Percentiles rank a stretch among this genome's conserved stretches.
These are phyloP conservation scores for Sphenostylis stenocarpa DNA, from an alignment of 306 rosid genomes.

Conservation along the genomic window DNA sequence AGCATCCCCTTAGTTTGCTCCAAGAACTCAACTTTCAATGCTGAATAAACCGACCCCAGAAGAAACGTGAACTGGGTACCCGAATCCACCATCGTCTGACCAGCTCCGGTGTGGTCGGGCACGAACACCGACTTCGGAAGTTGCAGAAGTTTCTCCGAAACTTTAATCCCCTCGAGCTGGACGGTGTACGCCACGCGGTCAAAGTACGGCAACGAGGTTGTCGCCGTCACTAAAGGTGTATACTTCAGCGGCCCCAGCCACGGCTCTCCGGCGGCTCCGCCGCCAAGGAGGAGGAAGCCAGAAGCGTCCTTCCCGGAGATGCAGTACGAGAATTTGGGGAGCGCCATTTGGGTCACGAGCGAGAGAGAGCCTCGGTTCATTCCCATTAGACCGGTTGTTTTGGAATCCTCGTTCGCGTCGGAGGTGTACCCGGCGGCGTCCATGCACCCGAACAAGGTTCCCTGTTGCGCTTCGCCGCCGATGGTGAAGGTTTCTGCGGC, in stretches of 20 bases:
- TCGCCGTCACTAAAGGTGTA: constrained; percentile 62
- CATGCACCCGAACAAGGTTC: constrained; percentile 70
- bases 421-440: constrained; percentile 73
- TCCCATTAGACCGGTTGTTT: constrained; percentile 73
- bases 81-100: constrained; percentile 88
- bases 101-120: constrained; percentile 91
- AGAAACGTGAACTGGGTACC: constrained; percentile 88
- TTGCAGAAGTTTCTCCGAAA: constrained; percentile 42
- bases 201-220: constrained; percentile 68
- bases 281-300: constrained; percentile 67
- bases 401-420: constrained; percentile 63
- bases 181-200: constrained; percentile 84
- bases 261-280: constrained; percentile 15
- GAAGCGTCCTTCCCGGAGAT: constrained; percentile 61
- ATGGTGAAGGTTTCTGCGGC: constrained; percentile 62
- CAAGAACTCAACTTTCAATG: constrained; percentile 57
- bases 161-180: constrained; percentile 70
- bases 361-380: constrained; percentile 80
- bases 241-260: constrained; percentile 65
- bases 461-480: constrained; percentile 41
- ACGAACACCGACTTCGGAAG: constrained; percentile 56
- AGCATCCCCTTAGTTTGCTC: constrained; percentile 51
- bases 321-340: constrained; percentile 82
- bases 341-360: constrained; percentile 54
- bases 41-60: constrained; percentile 70